These are phyloP conservation scores for Trichoderma sp. DNA, from an alignment of 2,329 filamentous ascomycete genomes.

Conservation along the genomic window DNA sequence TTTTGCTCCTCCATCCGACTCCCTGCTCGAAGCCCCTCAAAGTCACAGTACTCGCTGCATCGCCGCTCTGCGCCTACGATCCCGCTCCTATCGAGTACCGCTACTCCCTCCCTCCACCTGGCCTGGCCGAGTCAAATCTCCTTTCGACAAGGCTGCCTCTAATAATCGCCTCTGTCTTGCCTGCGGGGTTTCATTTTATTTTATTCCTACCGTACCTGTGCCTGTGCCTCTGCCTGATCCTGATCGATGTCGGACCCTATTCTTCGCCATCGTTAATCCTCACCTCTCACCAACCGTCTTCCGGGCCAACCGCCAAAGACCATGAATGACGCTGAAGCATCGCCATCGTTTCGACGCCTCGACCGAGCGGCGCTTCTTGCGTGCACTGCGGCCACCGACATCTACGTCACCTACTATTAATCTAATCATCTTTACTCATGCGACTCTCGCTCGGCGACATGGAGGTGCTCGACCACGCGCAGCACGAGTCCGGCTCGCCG, in stretches of 20 bases:
- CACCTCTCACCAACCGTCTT: neutral
- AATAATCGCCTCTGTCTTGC: neutral
- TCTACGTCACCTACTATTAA: neutral
- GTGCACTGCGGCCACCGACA: neutral
- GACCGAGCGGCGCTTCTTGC: neutral
- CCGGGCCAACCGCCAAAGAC: slow-evolving; percentile 2
- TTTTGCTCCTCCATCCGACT: neutral
- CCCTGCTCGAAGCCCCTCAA: neutral
- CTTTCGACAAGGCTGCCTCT: slow-evolving; percentile 5
- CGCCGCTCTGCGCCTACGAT: neutral
- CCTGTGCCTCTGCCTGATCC: neutral
- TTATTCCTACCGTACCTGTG: neutral
- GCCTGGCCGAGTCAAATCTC: slow-evolving; percentile 4
- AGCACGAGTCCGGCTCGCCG: slow-evolving; percentile 29
- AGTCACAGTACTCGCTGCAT: neutral
- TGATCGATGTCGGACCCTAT: neutral
- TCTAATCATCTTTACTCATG: neutral
- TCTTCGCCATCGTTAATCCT: neutral
- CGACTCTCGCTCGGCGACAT: neutral
- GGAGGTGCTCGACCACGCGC: slow-evolving; percentile 25
- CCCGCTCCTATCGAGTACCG: neutral
- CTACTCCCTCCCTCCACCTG: neutral
- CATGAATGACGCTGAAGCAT: slow-evolving; percentile 9
- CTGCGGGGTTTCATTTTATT: neutral
- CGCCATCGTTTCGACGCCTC: neutral